A percentile compares a stretch with the other conserved stretches of the same genome.
phyloP scores from a whole-genome alignment of 2,329 filamentous ascomycete genomes.

The Pseudonectria buxi region DNA sequence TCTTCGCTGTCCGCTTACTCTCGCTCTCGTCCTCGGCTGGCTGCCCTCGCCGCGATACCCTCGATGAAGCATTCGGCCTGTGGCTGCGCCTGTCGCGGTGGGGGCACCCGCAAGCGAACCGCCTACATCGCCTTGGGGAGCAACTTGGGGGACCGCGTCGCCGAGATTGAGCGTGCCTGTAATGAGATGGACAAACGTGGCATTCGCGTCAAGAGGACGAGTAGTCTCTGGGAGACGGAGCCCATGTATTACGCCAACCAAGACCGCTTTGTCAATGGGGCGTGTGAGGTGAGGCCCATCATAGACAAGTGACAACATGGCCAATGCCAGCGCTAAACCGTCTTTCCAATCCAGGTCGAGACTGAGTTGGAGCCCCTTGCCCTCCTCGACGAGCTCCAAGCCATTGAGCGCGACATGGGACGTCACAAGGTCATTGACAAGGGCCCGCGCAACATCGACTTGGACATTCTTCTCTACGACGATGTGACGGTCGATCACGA shows the following conservation, averaged over 20 bases:
- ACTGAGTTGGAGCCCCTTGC: conserved; percentile 68
- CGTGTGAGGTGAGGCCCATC: conserved; percentile 65
- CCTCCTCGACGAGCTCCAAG: conserved; percentile 74
- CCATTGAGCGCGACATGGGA: conserved; percentile 73
- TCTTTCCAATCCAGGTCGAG: conserved; percentile 55
- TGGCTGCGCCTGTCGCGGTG: conserved; percentile 27
- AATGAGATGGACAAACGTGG: conserved; percentile 65
- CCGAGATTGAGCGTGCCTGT: conserved; percentile 79
- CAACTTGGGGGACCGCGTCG: conserved; percentile 81
- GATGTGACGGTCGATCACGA: conserved; percentile 58
- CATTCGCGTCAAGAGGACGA: conserved; percentile 72
- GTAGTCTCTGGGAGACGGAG: conserved; percentile 86
- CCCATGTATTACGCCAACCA: conserved; percentile 96
- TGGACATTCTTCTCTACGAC: conserved; percentile 85
- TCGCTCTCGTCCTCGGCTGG: conserved; percentile 12
- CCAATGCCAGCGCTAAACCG: conserved; percentile 7
- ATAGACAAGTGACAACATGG: background rate
- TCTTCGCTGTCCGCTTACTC: too few relatives aligned
- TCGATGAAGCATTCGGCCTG: conserved; percentile 24
- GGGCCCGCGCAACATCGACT: conserved; percentile 86
- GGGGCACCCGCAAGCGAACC: conserved; percentile 30
- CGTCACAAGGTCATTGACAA: conserved; percentile 84
- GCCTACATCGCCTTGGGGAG: conserved; percentile 88
- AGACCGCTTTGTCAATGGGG: conserved; percentile 82
- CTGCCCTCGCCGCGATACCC: conserved; percentile 6